phyloP scores from a whole-genome alignment of 495 filamentous ascomycete species.

The Penicillium cinerascens region DNA sequence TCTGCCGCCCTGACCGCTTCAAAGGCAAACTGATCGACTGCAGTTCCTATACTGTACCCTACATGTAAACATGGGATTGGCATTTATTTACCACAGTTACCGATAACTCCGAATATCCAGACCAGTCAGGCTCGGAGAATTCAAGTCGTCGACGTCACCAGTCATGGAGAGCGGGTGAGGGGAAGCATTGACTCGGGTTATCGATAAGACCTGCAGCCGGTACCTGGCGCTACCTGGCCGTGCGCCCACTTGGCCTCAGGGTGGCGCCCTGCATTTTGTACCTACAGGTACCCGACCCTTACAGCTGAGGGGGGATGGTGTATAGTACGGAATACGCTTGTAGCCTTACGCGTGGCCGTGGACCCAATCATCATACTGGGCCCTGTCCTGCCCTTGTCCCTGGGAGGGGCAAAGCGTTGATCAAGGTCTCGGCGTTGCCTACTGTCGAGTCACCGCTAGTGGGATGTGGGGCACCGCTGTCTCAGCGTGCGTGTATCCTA shows the following conservation, averaged over 20 bases:
- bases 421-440: slow-evolving; percentile 2
- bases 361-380: not conserved
- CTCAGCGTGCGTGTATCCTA: slow-evolving; percentile 8
- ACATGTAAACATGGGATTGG: not conserved
- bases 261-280: slow-evolving; percentile 25
- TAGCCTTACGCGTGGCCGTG: not conserved
- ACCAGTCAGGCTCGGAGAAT: not conserved
- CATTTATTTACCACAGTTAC: too few relatives aligned
- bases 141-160: slow-evolving; percentile 21
- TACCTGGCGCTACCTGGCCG: slow-evolving; percentile 27
- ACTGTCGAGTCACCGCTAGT: slow-evolving; percentile 5
- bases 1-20: slow-evolving; percentile 19
- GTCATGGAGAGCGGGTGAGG: slow-evolving; percentile 4
- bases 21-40: slow-evolving; percentile 16
- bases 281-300: slow-evolving; percentile 25
- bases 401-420: slow-evolving; percentile 2
- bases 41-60: not conserved
- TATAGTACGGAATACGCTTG: too few relatives aligned
- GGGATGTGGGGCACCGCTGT: not conserved
- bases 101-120: not conserved
- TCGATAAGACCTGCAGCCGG: slow-evolving; percentile 30
- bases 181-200: slow-evolving; percentile 1
- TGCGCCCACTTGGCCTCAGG: slow-evolving; percentile 4
- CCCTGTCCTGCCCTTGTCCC: not conserved
- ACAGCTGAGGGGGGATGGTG: not conserved